phyloP scores from a whole-genome alignment of 345 rosid species.

The Geranium brycei region DNA sequence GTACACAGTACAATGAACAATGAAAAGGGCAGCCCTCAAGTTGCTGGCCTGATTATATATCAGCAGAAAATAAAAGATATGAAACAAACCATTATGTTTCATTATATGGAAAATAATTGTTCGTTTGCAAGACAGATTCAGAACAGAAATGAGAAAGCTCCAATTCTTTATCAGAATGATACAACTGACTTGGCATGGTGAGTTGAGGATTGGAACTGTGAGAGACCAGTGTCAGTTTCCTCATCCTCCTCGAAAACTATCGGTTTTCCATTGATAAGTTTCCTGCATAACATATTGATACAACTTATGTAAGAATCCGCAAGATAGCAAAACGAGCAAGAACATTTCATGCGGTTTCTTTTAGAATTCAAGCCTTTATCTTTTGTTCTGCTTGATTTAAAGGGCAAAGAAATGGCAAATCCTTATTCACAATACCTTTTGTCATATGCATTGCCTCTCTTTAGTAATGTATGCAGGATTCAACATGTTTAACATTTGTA shows the following conservation, averaged over 20 bases:
- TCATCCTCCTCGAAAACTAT: conserved; percentile 33
- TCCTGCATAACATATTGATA: conserved; percentile 30
- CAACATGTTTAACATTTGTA: too few relatives aligned
- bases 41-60: background rate
- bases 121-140: background rate
- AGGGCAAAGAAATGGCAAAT: too few relatives aligned
- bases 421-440: too few relatives aligned
- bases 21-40: background rate
- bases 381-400: too few relatives aligned
- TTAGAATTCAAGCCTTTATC: too few relatives aligned
- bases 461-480: too few relatives aligned
- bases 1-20: background rate
- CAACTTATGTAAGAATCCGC: conserved; percentile 1
- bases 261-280: conserved; percentile 18
- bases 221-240: conserved; percentile 45
- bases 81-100: too few relatives aligned
- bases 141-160: background rate
- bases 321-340: too few relatives aligned
- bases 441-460: too few relatives aligned
- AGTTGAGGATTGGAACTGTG: conserved; percentile 31
- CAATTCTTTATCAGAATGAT: conserved; percentile 26
- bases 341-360: too few relatives aligned
- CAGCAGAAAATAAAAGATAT: background rate
- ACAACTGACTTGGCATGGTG: conserved; percentile 43
- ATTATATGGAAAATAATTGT: too few relatives aligned